Evolutionary conservation across 2,329 filamentous ascomycete species (phyloP), one percentile per base, ranked within the genome.

Genomic region (Thyridium curvatum): DNA sequence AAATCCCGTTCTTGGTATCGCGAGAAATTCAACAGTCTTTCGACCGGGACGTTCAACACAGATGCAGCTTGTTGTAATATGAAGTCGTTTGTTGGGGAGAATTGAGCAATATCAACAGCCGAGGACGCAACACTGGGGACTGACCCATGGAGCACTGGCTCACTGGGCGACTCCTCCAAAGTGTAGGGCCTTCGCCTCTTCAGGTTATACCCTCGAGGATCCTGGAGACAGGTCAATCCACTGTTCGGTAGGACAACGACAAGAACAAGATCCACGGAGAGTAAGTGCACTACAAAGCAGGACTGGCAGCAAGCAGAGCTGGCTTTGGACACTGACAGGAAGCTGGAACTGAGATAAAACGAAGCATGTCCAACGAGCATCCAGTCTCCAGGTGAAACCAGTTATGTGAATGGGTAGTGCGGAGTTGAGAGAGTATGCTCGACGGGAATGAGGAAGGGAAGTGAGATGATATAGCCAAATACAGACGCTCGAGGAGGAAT

Each of bases 171-270:
- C 49, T 61, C 60, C 44, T 60, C 61, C 41, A 58, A 55, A 52
- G 54, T 56, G 51, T 62, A 61, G 47, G 60, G 58, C 57, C 66
- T 62, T 42, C 66, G 66, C 56, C 66, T 69, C 56, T 64, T 69
- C 47, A 63, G 54, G 49, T 59, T 56, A n/a, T n/a, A n/a, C n/a
- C n/a, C n/a, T 46, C 50, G 49, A 45, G 45, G 41, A 40, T 57
- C 52, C 57, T 60, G 53, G 44, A 52, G 35, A 50, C 53, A 40
- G 47, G 59, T 68, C 54, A 69, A 62, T 59, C 58, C 51, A 62
- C 58, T 53, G 58, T 54, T n/a, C n/a, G n/a, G n/a, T n/a, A n/a
- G n/a, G n/a, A n/a, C n/a, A n/a, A n/a, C n/a, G n/a, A n/a, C n/a
- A n/a, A n/a, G n/a, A n/a, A n/a, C n/a, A n/a, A n/a, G n/a, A n/a